A percentile compares a stretch with the other conserved stretches of the same genome.
Evolutionary conservation across 257 asterid species (phyloP).

Genomic region (Ajuga chamaepitys): DNA sequence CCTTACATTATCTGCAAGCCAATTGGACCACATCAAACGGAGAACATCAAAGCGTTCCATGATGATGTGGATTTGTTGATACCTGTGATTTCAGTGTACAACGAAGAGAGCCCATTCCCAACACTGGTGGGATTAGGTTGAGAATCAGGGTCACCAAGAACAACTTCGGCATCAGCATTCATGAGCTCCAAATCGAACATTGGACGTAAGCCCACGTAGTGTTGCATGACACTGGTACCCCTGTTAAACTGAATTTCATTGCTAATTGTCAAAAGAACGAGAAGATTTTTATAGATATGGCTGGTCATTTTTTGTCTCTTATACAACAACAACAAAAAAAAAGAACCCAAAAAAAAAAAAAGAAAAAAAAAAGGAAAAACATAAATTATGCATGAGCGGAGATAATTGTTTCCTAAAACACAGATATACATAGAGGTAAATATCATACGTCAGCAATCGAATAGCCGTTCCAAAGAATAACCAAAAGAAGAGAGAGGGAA

Average conservation of each 20-base stretch:
- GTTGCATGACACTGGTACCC: conserved; percentile 98
- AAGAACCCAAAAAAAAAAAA: no score
- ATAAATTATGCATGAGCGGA: neutral
- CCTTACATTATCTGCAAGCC: conserved; percentile 65
- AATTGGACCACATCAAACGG: conserved; percentile 13
- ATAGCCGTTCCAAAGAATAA: neutral
- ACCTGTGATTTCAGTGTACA: conserved; percentile 83
- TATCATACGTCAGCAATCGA: neutral
- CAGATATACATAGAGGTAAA: neutral
- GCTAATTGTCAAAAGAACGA: conserved; percentile 8
- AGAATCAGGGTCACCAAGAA: conserved; percentile 78
- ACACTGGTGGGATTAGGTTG: conserved; percentile 83
- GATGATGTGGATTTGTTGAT: conserved; percentile 12
- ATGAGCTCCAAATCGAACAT: conserved; percentile 89
- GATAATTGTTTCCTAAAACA: neutral
- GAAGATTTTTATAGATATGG: neutral
- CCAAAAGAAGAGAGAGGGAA: neutral
- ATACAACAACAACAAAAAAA: neutral
- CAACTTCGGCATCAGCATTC: conserved; percentile 78
- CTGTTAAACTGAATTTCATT: conserved; percentile 73
- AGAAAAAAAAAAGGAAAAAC: no score
- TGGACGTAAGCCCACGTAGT: conserved; percentile 90
- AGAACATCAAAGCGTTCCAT: neutral
- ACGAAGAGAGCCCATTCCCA: conserved; percentile 73
- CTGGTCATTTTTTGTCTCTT: neutral